Evolutionary conservation across 331 rosid genomes (phyloP), one percentile per base, ranked within the genome.

Genomic region (Malus hybrid): DNA sequence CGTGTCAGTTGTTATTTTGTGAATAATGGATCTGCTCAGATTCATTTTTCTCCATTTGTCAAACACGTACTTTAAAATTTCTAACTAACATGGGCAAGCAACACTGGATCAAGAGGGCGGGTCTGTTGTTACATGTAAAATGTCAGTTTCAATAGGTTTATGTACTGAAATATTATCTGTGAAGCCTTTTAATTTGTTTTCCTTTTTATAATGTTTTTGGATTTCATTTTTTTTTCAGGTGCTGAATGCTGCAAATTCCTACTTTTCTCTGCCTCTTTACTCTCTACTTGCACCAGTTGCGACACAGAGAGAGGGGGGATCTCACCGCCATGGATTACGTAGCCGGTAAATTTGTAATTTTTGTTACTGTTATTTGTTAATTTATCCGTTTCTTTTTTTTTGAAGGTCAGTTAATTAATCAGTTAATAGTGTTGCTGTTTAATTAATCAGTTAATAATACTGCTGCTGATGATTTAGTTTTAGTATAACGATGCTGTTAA

Each of bases 291-390:
- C 42, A 36, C 42, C 3, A 36, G 10, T 36, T 36, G 42, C 42
- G 1, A 36, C 3, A 36, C 0, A 36, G 3, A 36, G 42, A 36
- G 42, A 36, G 10, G 42, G 42, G 10, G 42, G 42, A 36, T 36
- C 42, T 32, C 73, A 74, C 88, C 68, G 97, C 98, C 79, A 89
- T 93, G 97, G 93, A 89, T 84, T 93, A 82, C 53, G 96, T 93
- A 60, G 95, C 85, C 3, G 98, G 98, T 87, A 75, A 44, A 56
- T 1, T 34, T 6, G 52, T 56, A 32, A 32, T 60, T 29, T 16
- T n/a, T 46, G n/a, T 0, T 73, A 12, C 2, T 75, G 24, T 7
- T 6, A 32, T 32, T 5, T 1, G 34, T 32, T 32, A 32, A 32
- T 32, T 32, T 32, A 32, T 28, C 29, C 29, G 29, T 28, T 32